A percentile compares a stretch with the other conserved stretches of the same genome.
Conservation (phyloP, 2,329 filamentous ascomycete genomes). For the Colletotrichum incanum region DNA sequence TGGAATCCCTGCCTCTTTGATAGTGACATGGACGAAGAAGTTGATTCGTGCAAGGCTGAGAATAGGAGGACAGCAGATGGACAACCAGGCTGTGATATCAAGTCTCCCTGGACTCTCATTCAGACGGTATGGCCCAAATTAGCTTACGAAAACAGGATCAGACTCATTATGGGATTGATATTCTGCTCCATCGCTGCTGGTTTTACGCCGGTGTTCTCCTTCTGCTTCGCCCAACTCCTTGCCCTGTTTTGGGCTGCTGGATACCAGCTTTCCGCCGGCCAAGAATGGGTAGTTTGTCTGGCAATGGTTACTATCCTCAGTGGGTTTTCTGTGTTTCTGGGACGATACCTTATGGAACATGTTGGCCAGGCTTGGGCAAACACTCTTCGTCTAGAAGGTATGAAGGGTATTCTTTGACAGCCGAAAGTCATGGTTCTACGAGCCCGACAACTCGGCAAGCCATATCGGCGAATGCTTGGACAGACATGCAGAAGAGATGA, state of each 20-base stretch:
- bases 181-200: slow-evolving; percentile 76
- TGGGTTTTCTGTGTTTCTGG: slow-evolving; percentile 74
- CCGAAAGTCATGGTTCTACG: slow-evolving; percentile 85
- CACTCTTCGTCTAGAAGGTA: slow-evolving; percentile 75
- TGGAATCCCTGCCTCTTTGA: background rate
- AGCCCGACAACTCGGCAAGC: slow-evolving; percentile 74
- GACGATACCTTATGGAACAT: slow-evolving; percentile 80
- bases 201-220: slow-evolving; percentile 79
- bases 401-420: slow-evolving; percentile 81
- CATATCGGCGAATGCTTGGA: slow-evolving; percentile 82
- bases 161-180: slow-evolving; percentile 73
- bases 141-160: slow-evolving; percentile 62
- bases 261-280: slow-evolving; percentile 64
- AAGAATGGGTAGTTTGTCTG: slow-evolving; percentile 80
- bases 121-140: slow-evolving; percentile 80
- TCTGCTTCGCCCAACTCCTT: slow-evolving; percentile 81
- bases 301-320: slow-evolving; percentile 78
- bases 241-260: slow-evolving; percentile 75
- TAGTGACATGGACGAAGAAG: background rate
- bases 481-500: slow-evolving; percentile 88
- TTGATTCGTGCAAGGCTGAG: background rate
- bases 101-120: slow-evolving; percentile 62
- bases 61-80: background rate
- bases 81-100: background rate
- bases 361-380: slow-evolving; percentile 85